phyloP scores from a whole-genome alignment of 2,329 filamentous ascomycete species.

The Fusarium irregulare region DNA sequence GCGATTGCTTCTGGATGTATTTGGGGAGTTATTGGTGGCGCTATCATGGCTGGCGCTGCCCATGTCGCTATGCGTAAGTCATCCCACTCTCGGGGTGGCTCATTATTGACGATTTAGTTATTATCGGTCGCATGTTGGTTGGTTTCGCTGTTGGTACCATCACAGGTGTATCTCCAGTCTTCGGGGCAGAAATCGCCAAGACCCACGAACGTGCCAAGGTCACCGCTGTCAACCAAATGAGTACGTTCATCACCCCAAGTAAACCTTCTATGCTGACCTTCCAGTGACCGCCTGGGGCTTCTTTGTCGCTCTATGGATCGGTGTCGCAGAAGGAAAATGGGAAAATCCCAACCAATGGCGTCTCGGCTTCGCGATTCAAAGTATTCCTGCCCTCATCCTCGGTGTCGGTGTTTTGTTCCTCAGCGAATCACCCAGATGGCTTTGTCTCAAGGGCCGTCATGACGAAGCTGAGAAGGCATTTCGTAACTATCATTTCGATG shows the following conservation, averaged over 20 bases:
- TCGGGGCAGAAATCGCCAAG: constrained; percentile 56
- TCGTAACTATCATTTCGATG: constrained; percentile 50
- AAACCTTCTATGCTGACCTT: neutral
- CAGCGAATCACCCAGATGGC: constrained; percentile 52
- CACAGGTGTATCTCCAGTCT: constrained; percentile 55
- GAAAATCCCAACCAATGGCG: constrained; percentile 54
- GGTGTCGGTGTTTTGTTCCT: constrained; percentile 52
- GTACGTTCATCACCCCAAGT: constrained; percentile 1
- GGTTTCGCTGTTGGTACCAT: constrained; percentile 56
- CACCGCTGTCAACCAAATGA: constrained; percentile 57
- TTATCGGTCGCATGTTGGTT: constrained; percentile 53
- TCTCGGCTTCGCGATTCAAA: constrained; percentile 53
- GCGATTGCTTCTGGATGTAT: constrained; percentile 56
- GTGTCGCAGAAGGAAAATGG: constrained; percentile 54
- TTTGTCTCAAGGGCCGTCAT: constrained; percentile 51
- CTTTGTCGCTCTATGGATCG: constrained; percentile 55
- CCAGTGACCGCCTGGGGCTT: constrained; percentile 56
- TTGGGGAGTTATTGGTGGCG: constrained; percentile 54
- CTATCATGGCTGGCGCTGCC: constrained; percentile 55
- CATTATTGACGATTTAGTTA: constrained; percentile 49
- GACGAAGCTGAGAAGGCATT: constrained; percentile 53
- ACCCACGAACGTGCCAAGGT: constrained; percentile 54
- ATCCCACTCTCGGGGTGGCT: too few species aligned
- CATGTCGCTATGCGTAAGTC: constrained; percentile 55
- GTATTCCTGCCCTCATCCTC: constrained; percentile 50